phyloP scores from a whole-genome alignment of 768 basidiomycete species.

The Chalciporus piperatus region DNA sequence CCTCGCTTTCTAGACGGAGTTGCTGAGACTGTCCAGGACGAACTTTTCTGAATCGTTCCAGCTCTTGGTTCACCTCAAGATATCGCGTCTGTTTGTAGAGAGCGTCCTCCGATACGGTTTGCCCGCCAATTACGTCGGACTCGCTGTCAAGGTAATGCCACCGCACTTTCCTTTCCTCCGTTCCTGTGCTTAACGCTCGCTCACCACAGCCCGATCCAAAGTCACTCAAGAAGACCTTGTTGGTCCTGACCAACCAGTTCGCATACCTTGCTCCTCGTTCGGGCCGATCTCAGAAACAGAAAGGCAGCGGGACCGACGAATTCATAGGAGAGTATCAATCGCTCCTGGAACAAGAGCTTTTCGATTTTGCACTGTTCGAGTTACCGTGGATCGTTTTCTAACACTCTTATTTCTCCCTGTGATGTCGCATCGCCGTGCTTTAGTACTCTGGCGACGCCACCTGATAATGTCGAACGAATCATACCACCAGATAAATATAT shows the following conservation, averaged over 20 bases:
- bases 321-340: conserved; percentile 89
- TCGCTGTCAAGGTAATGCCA: conserved; percentile 68
- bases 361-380: conserved; percentile 93
- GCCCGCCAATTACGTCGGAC: conserved; percentile 84
- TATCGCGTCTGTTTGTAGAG: conserved; percentile 89
- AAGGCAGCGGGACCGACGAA: conserved; percentile 50
- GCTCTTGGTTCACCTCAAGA: conserved; percentile 88
- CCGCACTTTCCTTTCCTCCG: not conserved
- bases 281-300: conserved; percentile 40
- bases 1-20: conserved; percentile 64
- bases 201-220: conserved; percentile 78
- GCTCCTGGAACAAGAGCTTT: conserved; percentile 93
- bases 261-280: conserved; percentile 75
- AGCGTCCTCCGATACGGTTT: conserved; percentile 94
- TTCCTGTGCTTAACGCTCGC: not conserved
- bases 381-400: conserved; percentile 84
- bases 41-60: conserved; percentile 98
- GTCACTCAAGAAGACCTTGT: conserved; percentile 73
- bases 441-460: not conserved
- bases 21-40: conserved; percentile 84
- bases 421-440: not conserved
- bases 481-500: conserved; percentile 32
- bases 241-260: conserved; percentile 72
- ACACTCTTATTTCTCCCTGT: conserved; percentile 8
- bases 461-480: not conserved